Percentiles rank a stretch among this genome's conserved stretches.
These are phyloP conservation scores for Strigomonas culicis DNA, from an alignment of 208 protist species.

Conservation along the genomic window DNA sequence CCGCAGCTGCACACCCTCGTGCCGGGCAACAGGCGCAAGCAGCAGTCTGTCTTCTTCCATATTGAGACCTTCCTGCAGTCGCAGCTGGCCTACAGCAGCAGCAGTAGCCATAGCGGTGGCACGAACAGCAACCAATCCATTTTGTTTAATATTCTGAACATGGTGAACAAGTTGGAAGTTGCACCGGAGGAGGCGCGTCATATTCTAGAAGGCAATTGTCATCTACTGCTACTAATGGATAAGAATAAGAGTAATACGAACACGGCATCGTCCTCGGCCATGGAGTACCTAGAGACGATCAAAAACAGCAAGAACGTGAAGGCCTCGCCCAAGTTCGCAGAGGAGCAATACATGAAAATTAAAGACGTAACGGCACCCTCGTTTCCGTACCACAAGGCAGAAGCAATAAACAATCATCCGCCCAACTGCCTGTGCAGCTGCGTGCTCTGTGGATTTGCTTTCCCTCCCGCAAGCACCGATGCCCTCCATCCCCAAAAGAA, in stretches of 20 bases:
- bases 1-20: constrained; percentile 43
- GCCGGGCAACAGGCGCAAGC: constrained; percentile 11
- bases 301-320: background rate
- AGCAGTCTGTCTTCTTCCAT: constrained; percentile 36
- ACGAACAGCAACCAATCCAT: constrained; percentile 48
- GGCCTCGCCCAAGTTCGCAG: constrained; percentile 2
- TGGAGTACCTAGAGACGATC: no score
- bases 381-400: no score
- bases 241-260: background rate
- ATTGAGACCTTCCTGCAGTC: constrained; percentile 68
- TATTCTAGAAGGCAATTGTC: constrained; percentile 14
- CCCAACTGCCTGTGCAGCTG: no score
- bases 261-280: no score
- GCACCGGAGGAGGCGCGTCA: constrained; percentile 20
- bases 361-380: no score
- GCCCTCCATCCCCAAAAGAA: no score
- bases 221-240: no score
- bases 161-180: constrained; percentile 41
- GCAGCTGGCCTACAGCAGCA: no score
- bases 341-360: background rate
- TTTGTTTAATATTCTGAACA: constrained; percentile 84
- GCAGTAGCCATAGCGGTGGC: no score
- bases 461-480: no score
- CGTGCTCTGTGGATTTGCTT: no score
- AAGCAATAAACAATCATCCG: no score